Evolutionary conservation across 2,329 filamentous ascomycete species (phyloP).

Genomic region (Colletotrichum eleusines): DNA sequence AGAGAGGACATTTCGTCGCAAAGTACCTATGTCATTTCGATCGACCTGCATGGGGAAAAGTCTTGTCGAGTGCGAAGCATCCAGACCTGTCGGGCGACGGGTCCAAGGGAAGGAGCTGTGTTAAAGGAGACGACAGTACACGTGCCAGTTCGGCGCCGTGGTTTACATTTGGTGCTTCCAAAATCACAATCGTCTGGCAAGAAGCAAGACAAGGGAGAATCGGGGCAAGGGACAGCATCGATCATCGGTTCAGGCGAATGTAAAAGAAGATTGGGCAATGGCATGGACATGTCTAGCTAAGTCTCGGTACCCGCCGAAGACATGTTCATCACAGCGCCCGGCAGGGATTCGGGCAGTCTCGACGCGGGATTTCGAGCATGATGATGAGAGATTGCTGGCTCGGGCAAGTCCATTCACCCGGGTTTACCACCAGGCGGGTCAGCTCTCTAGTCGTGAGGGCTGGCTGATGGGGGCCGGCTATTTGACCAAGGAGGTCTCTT

Average conservation of each 20-base stretch:
- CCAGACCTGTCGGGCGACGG: background rate
- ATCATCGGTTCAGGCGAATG: background rate
- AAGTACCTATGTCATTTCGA: background rate
- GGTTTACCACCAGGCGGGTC: background rate
- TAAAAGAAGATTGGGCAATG: conserved; percentile 14
- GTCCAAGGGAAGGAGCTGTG: conserved; percentile 1
- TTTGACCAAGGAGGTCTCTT: conserved; percentile 33
- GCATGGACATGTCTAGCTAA: conserved; percentile 18
- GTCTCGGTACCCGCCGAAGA: conserved; percentile 12
- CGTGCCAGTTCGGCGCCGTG: conserved; percentile 1
- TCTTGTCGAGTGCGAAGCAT: background rate
- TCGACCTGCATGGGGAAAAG: background rate
- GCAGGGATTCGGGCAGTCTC: conserved; percentile 25
- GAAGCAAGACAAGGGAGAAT: conserved; percentile 31
- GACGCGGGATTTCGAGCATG: conserved; percentile 22
- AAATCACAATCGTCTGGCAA: conserved; percentile 14
- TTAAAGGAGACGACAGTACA: background rate
- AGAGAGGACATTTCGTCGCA: background rate
- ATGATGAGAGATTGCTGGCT: background rate
- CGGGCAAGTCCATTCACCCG: background rate
- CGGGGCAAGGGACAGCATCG: background rate
- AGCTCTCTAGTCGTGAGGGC: background rate
- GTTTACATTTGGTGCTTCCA: background rate
- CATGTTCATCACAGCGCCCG: conserved; percentile 7
- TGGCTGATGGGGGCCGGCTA: conserved; percentile 18